Evolutionary conservation across 768 basidiomycete species (phyloP).

Genomic region (Lactarius akahatsu): DNA sequence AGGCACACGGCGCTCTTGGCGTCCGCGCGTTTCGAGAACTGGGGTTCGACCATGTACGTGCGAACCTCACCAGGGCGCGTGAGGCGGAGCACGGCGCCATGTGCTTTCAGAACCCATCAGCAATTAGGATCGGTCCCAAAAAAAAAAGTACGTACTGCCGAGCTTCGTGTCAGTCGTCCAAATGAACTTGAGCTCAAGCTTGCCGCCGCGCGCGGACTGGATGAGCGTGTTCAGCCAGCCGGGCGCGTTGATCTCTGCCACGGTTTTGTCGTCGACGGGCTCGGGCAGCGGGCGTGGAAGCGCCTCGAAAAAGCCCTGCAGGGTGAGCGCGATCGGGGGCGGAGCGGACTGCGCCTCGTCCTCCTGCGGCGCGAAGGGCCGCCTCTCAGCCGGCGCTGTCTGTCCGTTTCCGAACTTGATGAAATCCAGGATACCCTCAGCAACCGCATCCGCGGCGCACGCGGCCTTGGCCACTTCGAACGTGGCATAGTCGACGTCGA

Average conservation of each 20-base stretch:
- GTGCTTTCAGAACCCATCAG: slow-evolving; percentile 39
- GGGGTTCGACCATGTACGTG: slow-evolving; percentile 63
- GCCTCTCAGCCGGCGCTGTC: slow-evolving; percentile 36
- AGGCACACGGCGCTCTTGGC: slow-evolving; percentile 70
- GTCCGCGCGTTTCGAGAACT: slow-evolving; percentile 58
- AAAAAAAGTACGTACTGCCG: slow-evolving; percentile 42
- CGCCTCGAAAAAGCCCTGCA: slow-evolving; percentile 62
- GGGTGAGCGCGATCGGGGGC: slow-evolving; percentile 32
- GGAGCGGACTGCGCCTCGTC: slow-evolving; percentile 23
- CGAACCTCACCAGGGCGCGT: slow-evolving; percentile 50
- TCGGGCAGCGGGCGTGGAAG: slow-evolving; percentile 67
- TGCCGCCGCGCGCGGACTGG: slow-evolving; percentile 53
- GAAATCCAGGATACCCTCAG: slow-evolving; percentile 55
- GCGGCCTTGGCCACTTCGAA: slow-evolving; percentile 47
- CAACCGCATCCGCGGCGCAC: slow-evolving; percentile 55
- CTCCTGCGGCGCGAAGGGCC: slow-evolving; percentile 10
- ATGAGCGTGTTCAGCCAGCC: slow-evolving; percentile 52
- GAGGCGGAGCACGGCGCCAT: slow-evolving; percentile 63
- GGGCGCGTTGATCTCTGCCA: slow-evolving; percentile 53
- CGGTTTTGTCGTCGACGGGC: slow-evolving; percentile 45
- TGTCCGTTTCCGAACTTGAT: slow-evolving; percentile 58
- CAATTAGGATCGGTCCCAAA: background rate
- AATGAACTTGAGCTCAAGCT: slow-evolving; percentile 44
- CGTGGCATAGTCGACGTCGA: slow-evolving; percentile 45
- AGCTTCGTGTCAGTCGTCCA: slow-evolving; percentile 44